phyloP scores from a whole-genome alignment of 1,284 basidiomycete genomes.

The Malassezia restricta region DNA sequence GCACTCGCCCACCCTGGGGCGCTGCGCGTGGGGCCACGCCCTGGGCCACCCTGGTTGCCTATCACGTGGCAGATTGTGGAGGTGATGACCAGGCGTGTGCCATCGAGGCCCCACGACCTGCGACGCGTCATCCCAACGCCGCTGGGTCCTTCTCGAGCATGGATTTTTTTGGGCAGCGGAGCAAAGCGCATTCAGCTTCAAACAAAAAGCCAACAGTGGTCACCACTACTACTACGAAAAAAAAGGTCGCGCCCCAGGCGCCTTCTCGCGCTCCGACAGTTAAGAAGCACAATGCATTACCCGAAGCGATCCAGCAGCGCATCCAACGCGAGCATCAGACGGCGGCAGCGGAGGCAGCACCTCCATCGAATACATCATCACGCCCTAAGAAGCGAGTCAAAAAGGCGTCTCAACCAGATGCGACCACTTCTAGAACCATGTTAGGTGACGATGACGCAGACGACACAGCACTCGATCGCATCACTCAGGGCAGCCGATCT shows the following conservation, averaged over 20 bases:
- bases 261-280: neutral
- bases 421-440: neutral
- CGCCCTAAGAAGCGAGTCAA: neutral
- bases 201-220: neutral
- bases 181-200: neutral
- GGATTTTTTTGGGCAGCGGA: slow-evolving; percentile 15
- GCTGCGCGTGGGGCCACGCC: no score
- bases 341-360: neutral
- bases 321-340: neutral
- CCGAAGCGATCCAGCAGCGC: slow-evolving; percentile 6
- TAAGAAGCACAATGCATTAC: slow-evolving; percentile 7
- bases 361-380: neutral
- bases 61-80: no score
- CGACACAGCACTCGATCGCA: neutral
- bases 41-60: no score
- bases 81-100: no score
- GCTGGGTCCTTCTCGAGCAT: neutral
- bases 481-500: neutral
- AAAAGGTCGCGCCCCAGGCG: slow-evolving; percentile 1
- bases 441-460: neutral
- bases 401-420: neutral
- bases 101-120: no score
- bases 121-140: no score
- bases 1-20: no score
- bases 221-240: neutral